Evolutionary conservation across 129 eudicot genomes (phyloP).

Genomic region (Dittrichia graveolens): DNA sequence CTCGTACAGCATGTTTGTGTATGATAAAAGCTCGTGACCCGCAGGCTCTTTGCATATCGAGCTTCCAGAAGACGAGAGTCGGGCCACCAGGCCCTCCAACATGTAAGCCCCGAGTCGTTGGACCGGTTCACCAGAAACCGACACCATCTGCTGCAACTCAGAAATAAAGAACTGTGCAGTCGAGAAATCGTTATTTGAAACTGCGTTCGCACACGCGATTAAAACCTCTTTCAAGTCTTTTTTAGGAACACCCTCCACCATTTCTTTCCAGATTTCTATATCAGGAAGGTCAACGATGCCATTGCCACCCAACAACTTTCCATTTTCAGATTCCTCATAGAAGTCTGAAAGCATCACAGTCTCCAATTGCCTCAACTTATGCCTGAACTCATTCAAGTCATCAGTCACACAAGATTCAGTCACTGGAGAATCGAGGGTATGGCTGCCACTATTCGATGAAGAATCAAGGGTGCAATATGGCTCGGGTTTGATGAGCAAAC

Average conservation of each 20-base stretch:
- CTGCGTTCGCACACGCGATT: conserved; percentile 62
- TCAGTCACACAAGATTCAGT: conserved; percentile 63
- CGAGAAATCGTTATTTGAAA: conserved; percentile 49
- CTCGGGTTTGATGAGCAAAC: conserved; percentile 31
- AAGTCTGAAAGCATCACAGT: conserved; percentile 60
- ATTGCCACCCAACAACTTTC: conserved; percentile 31
- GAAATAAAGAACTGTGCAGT: conserved; percentile 54
- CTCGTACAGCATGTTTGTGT: conserved; percentile 64
- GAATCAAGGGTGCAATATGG: conserved; percentile 71
- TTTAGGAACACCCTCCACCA: conserved; percentile 65
- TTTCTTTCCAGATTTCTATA: conserved; percentile 69
- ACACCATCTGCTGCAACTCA: conserved; percentile 67
- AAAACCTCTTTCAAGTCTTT: conserved; percentile 68
- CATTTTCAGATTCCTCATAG: conserved; percentile 40
- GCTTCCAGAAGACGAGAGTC: conserved; percentile 60
- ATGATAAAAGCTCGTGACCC: conserved; percentile 56
- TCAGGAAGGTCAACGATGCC: conserved; percentile 43
- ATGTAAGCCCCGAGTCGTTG: conserved; percentile 81
- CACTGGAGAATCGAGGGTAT: conserved; percentile 47
- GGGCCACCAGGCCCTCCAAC: conserved; percentile 83
- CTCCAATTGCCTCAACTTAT: conserved; percentile 75
- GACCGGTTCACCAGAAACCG: conserved; percentile 80
- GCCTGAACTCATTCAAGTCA: conserved; percentile 49
- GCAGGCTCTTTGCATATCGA: conserved; percentile 53
- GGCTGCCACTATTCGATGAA: conserved; percentile 47